Conservation (phyloP, 306 rosid species). For the Casuarina glauca region DNA sequence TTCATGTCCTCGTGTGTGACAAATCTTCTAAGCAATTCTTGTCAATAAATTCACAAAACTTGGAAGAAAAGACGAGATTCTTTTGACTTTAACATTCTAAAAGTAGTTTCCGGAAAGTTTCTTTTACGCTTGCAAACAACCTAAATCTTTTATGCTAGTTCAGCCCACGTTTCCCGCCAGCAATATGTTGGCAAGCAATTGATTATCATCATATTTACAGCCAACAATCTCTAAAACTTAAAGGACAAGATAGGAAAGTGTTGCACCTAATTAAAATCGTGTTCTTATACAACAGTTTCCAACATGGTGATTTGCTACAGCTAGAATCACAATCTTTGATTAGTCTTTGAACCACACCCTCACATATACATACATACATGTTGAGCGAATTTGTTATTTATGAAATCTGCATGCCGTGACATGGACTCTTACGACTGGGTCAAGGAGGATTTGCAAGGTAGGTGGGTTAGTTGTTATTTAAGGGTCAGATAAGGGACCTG, state of each 20-base stretch:
- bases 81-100: too few relatives aligned
- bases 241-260: background rate
- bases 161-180: too few relatives aligned
- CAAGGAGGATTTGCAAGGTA: slow-evolving; percentile 17
- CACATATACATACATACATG: background rate
- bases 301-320: background rate
- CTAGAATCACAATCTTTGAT: background rate
- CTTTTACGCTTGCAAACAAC: too few relatives aligned
- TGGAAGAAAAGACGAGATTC: too few relatives aligned
- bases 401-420: background rate
- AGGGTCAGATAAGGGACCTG: slow-evolving; percentile 33
- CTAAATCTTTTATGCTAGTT: too few relatives aligned
- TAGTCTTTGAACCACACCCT: background rate
- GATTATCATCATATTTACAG: too few relatives aligned
- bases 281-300: background rate
- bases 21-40: background rate
- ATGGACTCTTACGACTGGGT: slow-evolving; percentile 8
- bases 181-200: too few relatives aligned
- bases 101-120: too few relatives aligned
- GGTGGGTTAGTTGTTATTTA: slow-evolving; percentile 33
- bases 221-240: too few relatives aligned
- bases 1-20: background rate
- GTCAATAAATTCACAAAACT: too few relatives aligned
- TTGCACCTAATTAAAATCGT: background rate
- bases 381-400: background rate